Evolutionary conservation across 306 rosid genomes (phyloP), one percentile per base, ranked within the genome.

Genomic region (Sechiopsis laciniata): DNA sequence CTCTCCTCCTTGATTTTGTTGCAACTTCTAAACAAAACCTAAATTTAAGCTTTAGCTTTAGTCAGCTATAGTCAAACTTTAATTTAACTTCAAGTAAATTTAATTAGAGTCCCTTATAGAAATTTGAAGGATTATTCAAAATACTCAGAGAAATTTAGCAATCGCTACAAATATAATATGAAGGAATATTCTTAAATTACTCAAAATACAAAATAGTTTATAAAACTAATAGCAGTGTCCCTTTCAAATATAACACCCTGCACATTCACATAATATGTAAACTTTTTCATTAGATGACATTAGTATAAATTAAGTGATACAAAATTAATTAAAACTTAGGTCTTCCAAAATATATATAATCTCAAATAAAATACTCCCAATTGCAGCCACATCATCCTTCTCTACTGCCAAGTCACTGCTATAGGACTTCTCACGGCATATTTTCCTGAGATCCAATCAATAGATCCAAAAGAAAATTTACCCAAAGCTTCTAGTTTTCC

Each of bases 371-470:
- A 57, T 21, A 57, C 42, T 24, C 22, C 15, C 21, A 7, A 62
- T 11, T 26, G 45, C 19, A 63, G 70, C 26, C 9, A 37, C 53
- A 16, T 42, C 32, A 65, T 17, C 37, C 54, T 62, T n/a, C 7
- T 50, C 64, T 82, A 79, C 66, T 73, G 82, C 89, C 91, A 90
- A 1, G 85, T 83, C 4, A 86, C 88, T 74, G 88, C 93, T 40
- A 88, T 84, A 13, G 93, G 91, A 83, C 93, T 86, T 83, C 87
- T 76, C 17, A 88, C 96, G 24, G 16, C 72, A 29, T 88, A 80
- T 32, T 81, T 74, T 21, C 61, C 78, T 50, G 84, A 82, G 2
- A 76, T 32, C 96, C 91, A 88, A 73, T 71, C 40, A 16, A 88
- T 32, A 71, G 88, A 83, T 68, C 93, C 91, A 73, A 88, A 86